phyloP scores from a whole-genome alignment of 176 grass and related monocot genomes.

The Microstegium vimineum region DNA sequence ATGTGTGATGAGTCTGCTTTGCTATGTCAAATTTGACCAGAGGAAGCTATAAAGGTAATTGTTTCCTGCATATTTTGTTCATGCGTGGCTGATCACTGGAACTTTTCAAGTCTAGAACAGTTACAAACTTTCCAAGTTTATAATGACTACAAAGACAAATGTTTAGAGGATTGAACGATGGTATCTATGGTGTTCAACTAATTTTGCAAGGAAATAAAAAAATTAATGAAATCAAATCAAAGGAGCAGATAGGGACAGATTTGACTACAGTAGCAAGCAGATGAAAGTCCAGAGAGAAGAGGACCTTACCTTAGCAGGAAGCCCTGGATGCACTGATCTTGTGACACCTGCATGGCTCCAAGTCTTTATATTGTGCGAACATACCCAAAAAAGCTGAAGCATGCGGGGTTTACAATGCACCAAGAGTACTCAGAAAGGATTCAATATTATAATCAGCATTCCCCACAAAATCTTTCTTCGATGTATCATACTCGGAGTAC shows the following conservation, averaged over 20 bases:
- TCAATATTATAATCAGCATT: conserved; percentile 15
- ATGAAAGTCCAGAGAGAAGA: not conserved
- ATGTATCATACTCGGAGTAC: conserved; percentile 23
- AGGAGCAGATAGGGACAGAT: not conserved
- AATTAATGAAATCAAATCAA: not conserved
- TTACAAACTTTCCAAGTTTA: not conserved
- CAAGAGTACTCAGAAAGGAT: not conserved
- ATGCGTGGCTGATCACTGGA: conserved; percentile 8
- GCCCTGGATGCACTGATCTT: conserved; percentile 37
- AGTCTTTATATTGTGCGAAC: conserved; percentile 29
- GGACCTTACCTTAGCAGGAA: conserved; percentile 42
- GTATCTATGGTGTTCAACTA: not conserved
- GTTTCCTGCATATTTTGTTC: not conserved
- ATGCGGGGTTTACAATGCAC: conserved; percentile 37
- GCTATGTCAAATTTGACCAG: not conserved
- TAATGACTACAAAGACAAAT: not conserved
- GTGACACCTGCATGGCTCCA: conserved; percentile 46
- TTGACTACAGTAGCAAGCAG: not conserved
- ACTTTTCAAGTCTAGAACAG: not conserved
- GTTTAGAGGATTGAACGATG: not conserved
- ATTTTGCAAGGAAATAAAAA: not conserved
- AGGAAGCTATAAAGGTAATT: not conserved
- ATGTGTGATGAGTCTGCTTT: conserved; percentile 17
- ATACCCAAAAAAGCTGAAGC: conserved; percentile 29
- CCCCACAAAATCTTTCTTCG: conserved; percentile 32